Base-by-base conservation (phyloP, 2,329 filamentous ascomycete species). In the Tolypocladium guangdongense region DNA sequence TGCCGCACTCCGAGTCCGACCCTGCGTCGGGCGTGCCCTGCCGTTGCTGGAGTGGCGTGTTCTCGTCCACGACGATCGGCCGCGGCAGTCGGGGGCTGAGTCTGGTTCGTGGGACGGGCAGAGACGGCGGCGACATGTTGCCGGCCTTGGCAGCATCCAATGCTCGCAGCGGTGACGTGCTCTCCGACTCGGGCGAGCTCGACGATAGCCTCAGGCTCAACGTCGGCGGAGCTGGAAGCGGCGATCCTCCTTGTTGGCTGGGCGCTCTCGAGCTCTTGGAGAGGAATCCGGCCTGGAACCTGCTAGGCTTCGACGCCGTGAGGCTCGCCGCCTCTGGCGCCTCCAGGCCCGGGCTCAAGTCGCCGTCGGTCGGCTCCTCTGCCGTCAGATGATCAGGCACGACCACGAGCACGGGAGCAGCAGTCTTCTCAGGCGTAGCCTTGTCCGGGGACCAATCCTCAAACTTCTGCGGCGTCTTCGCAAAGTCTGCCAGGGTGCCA, bases 241-340 rank as follows among this genome's bases (percentile, higher is more conserved):
- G 86, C 3, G 87, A 90, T 51, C 80, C 84, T 47, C 78, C 74
- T 2, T 58, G 48, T 41, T 68, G 70, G 38, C 71, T 63, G 2
- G 74, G 73, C 2, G 66, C 62, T 45, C 72, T 69, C 41, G 69
- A 60, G 37, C 61, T 63, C 64, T 80, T 80, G 73, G 88, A 83
- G 27, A 97, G 73, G 67, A 96, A 96, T 6, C 92, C 92, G 2
- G 90, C 80, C 62, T 95, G 88, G 72, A 97, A 97, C 45, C 92
- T 82, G 70, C 81, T 87, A 50, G 81, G 81, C 61, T 88, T 88
- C 36, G 69, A 60, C 18, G 63, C 55, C 27, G 56, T 53, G 47
- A 59, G 56, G 47, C 58, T 66, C 18, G 54, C 67, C 16, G 67
- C 61, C 45, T 78, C 74, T 0, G 73, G 71, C 0, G 83, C 66